These are phyloP conservation scores for Physcomitrellopsis africana DNA, from an alignment of 225 moss, liverwort and hornwort species.

Conservation along the genomic window DNA sequence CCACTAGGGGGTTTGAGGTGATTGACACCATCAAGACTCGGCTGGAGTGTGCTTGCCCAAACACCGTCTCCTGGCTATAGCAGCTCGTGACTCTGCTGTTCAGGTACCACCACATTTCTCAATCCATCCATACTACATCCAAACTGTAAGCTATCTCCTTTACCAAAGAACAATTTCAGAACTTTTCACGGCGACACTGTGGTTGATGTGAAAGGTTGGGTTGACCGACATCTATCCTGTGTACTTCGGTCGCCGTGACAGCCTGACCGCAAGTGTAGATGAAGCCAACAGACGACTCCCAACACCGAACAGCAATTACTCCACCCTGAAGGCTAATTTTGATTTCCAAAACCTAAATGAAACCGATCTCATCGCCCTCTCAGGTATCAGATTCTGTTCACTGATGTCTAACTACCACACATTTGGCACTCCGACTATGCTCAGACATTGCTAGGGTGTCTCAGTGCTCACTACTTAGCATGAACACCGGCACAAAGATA, in stretches of 20 bases:
- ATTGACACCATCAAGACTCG: constrained; percentile 63
- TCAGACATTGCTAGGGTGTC: no score
- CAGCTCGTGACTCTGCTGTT: constrained; percentile 45
- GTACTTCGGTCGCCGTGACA: constrained; percentile 30
- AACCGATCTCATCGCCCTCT: constrained; percentile 43
- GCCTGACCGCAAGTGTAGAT: constrained; percentile 9
- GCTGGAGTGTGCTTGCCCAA: constrained; percentile 50
- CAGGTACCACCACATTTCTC: constrained; percentile 4
- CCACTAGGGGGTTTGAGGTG: constrained; percentile 39
- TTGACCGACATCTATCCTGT: constrained; percentile 23
- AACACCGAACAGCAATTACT: neutral
- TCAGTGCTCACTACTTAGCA: neutral
- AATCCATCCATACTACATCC: neutral
- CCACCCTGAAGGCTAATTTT: neutral
- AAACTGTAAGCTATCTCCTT: neutral
- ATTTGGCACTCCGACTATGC: no score
- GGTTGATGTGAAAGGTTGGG: constrained; percentile 30
- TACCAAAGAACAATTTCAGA: neutral
- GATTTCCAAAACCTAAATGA: neutral
- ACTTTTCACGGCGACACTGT: neutral
- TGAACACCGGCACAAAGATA: no score
- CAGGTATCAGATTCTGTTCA: constrained; percentile 25
- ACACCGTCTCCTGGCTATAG: constrained; percentile 58
- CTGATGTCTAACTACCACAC: no score
- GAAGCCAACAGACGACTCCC: neutral